A percentile compares a stretch with the other conserved stretches of the same genome.
Conservation (phyloP, 139 green algal genomes). For the Picochlorum costavermella region DNA sequence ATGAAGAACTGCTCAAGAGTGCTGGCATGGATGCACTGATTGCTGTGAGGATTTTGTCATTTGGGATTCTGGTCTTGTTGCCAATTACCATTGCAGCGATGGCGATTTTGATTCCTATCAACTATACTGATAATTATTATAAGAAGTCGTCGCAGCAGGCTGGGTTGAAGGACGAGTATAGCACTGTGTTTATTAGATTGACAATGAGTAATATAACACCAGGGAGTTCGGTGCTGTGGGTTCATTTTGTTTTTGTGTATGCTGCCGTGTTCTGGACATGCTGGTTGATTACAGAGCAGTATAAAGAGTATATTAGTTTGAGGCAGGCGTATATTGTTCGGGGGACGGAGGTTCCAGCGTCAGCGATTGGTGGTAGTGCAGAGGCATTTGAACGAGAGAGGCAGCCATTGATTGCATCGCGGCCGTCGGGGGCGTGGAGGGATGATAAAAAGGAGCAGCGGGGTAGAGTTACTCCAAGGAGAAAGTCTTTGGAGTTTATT, state of each 20-base stretch:
- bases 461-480: no score
- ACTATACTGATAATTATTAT: constrained; percentile 13
- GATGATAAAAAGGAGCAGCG: no score
- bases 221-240: constrained; percentile 13
- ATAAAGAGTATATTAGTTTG: constrained; percentile 34
- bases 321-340: constrained; percentile 29
- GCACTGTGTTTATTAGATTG: constrained; percentile 24
- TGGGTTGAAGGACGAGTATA: constrained; percentile 8
- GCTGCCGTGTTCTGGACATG: constrained; percentile 16
- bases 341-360: constrained; percentile 3
- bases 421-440: neutral
- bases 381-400: neutral
- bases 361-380: neutral
- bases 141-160: neutral
- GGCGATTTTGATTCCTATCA: constrained; percentile 26
- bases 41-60: constrained; percentile 23
- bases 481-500: neutral
- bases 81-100: constrained; percentile 30
- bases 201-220: constrained; percentile 32
- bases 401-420: neutral
- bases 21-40: constrained; percentile 41
- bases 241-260: constrained; percentile 31
- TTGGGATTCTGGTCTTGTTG: constrained; percentile 34
- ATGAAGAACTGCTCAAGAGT: constrained; percentile 37
- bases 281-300: constrained; percentile 28